Evolutionary conservation across 192 early-diverging fungal species (phyloP).

Genomic region (Backusella psychrophila): DNA sequence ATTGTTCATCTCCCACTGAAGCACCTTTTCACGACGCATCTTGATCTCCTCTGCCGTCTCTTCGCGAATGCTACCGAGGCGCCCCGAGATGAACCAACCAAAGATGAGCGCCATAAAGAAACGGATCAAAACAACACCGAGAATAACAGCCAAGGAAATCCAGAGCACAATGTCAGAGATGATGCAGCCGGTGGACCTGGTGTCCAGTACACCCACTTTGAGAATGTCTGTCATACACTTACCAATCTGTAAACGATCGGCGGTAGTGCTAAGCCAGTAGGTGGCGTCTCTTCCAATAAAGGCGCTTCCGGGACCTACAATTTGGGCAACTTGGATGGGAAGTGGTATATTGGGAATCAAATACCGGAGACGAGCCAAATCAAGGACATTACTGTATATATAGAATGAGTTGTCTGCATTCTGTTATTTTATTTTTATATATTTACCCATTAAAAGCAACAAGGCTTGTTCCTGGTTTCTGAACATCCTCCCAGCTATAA

Average conservation of each 20-base stretch:
- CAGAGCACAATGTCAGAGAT: conserved; percentile 78
- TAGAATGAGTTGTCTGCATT: not conserved
- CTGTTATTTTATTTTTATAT: not conserved
- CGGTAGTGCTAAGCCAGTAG: conserved; percentile 44
- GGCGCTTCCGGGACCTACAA: conserved; percentile 36
- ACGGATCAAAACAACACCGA: conserved; percentile 64
- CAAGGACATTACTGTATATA: conserved; percentile 55
- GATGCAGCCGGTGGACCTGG: conserved; percentile 77
- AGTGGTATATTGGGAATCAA: conserved; percentile 54
- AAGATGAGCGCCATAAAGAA: conserved; percentile 80
- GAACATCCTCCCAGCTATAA: conserved; percentile 68
- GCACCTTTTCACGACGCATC: conserved; percentile 39
- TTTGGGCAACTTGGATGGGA: conserved; percentile 37
- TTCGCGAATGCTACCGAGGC: conserved; percentile 72
- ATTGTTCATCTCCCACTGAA: conserved; percentile 41
- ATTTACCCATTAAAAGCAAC: conserved; percentile 70
- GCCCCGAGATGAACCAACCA: conserved; percentile 77
- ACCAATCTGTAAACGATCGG: conserved; percentile 53
- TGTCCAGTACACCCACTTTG: conserved; percentile 79
- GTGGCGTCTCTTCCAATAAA: conserved; percentile 56
- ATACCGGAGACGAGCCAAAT: conserved; percentile 62
- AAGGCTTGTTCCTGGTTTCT: conserved; percentile 47
- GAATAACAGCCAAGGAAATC: conserved; percentile 70
- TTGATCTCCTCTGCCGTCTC: conserved; percentile 54
- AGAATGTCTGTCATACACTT: conserved; percentile 78